A percentile compares a stretch with the other conserved stretches of the same genome.
phyloP scores from a whole-genome alignment of 2,329 filamentous ascomycete genomes.

The Colletotrichum sp. region DNA sequence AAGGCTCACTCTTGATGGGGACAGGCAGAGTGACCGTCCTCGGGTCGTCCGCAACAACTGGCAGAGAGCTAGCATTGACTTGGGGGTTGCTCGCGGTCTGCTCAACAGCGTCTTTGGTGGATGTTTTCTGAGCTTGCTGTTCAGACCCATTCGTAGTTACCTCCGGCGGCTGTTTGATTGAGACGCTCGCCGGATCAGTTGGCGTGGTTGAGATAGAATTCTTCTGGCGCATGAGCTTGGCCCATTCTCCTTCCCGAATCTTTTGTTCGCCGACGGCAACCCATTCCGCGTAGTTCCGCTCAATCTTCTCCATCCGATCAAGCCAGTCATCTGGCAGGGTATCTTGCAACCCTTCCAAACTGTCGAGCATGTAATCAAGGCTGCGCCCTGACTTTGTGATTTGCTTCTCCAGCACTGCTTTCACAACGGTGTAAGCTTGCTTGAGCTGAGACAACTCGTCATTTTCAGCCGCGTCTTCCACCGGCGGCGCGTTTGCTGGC shows the following conservation, averaged over 20 bases:
- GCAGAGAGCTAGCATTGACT: not conserved
- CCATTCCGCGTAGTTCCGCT: slow-evolving; percentile 82
- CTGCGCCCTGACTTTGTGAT: slow-evolving; percentile 73
- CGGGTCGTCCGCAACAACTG: not conserved
- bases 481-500: not conserved
- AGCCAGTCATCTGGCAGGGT: slow-evolving; percentile 88
- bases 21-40: slow-evolving; percentile 1
- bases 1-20: slow-evolving; percentile 2
- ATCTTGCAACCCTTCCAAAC: slow-evolving; percentile 82
- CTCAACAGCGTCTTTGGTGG: not conserved
- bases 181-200: not conserved
- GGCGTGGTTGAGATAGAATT: slow-evolving; percentile 23
- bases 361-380: slow-evolving; percentile 86
- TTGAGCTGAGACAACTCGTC: slow-evolving; percentile 30
- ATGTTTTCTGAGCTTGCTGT: not conserved
- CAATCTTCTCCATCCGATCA: slow-evolving; percentile 81
- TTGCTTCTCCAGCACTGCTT: slow-evolving; percentile 68
- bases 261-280: slow-evolving; percentile 76
- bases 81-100: not conserved
- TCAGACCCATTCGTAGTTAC: not conserved
- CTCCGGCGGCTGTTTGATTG: not conserved
- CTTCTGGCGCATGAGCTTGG: slow-evolving; percentile 16
- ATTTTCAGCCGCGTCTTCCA: not conserved
- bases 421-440: slow-evolving; percentile 63
- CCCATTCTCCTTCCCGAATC: slow-evolving; percentile 71